These are phyloP conservation scores for Trichoderma reesei DNA, from an alignment of 495 filamentous ascomycete genomes.

Conservation along the genomic window DNA sequence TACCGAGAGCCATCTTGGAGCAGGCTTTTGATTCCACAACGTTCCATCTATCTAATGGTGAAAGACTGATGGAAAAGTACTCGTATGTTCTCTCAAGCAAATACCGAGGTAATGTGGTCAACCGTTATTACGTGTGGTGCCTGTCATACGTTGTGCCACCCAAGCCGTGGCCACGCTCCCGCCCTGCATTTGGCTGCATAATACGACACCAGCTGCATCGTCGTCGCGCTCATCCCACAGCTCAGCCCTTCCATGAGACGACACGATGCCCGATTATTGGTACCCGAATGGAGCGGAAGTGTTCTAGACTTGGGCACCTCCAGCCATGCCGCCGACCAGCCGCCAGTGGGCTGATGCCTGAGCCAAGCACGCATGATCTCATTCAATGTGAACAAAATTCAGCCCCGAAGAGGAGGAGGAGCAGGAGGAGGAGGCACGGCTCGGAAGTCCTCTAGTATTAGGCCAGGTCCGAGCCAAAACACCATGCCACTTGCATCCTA, in stretches of 20 bases:
- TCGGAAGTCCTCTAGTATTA: no score
- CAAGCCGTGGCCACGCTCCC: background rate
- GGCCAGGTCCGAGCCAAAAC: background rate
- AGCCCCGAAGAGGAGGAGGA: background rate
- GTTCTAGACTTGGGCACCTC: background rate
- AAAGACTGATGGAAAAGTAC: no score
- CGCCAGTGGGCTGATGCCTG: background rate
- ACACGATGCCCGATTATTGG: background rate
- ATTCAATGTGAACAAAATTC: background rate
- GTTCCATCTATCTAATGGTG: no score
- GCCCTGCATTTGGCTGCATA: background rate
- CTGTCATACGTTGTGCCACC: background rate
- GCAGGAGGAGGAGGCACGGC: background rate
- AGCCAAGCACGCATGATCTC: background rate
- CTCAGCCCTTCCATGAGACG: background rate
- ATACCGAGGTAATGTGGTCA: no score
- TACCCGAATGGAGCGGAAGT: background rate
- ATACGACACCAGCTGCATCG: background rate
- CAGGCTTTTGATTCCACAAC: no score
- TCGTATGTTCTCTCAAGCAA: no score
- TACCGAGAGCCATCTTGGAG: no score
- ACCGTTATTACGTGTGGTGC: background rate
- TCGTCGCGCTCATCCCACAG: background rate
- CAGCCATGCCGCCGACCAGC: background rate
- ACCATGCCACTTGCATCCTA: background rate